Base-by-base conservation (phyloP, 352 stramenopile species). In the Phytophthora sp. region DNA sequence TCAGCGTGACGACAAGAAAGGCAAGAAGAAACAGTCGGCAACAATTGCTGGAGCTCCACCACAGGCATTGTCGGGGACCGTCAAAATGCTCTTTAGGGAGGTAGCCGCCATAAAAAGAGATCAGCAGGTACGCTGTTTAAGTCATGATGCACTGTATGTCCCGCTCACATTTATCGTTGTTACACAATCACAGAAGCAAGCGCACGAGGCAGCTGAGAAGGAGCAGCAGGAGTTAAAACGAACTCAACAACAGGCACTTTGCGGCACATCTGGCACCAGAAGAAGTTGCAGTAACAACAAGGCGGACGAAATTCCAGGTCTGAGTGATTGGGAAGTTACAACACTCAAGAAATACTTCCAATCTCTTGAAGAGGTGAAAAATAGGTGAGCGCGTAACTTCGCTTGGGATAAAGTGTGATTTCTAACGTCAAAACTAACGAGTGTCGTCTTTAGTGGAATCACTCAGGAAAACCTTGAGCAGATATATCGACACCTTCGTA, bases 1-100 rank as follows among this genome's bases (percentile, higher is more conserved):
- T 20, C 48, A 44, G 24, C 35, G 38, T 30, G 32, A 18, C 18
- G 20, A 5, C 11, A 66, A 58, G 30, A 71, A 52, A 20, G 68
- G 51, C 15, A 78, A 68, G 46, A 78, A 68, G 42, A 76, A 63
- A 23, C 39, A 73, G 26, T 10, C 31, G 1, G 18, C 41, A 7
- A 32, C 68, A 7, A 41, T 82, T 9, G 38, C 65, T 24, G 66
- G 70, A 7, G 65, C 74, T 6, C 71, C 74, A 43, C 64, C 75
- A 3, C 84, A 87, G 34, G 54, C 61, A 20, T 65, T 91, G 60
- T 92, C 83, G 8, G 78, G 82, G 1, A 92, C 79, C 0, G 85
- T 92, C 17, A 84, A 81, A 44, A 68, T 94, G 54, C 73, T 94
- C 3, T 87, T 92, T 50, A 76, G 77, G 26, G 83, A 91, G 42